Evolutionary conservation across 2,329 filamentous ascomycete species (phyloP).

Genomic region (Sphaerulina musiva): DNA sequence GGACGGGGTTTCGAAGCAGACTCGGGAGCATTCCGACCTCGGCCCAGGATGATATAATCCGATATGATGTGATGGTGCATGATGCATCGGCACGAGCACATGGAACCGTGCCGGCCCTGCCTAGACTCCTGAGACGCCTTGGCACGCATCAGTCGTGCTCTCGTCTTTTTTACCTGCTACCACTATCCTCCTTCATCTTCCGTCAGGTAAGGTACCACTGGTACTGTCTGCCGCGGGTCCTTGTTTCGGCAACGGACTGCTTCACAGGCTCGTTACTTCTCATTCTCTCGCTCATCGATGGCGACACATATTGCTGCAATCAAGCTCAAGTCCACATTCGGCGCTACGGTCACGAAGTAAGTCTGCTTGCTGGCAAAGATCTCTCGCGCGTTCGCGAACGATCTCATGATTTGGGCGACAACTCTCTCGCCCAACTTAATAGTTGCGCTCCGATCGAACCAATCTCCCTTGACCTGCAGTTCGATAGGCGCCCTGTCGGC

Average conservation of each 20-base stretch:
- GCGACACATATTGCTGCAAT: conserved; percentile 62
- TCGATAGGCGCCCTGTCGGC: conserved; percentile 40
- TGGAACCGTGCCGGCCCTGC: background rate
- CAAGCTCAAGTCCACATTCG: conserved; percentile 59
- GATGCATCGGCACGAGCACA: conserved; percentile 2
- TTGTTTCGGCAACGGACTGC: background rate
- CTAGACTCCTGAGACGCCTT: background rate
- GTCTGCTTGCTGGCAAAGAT: conserved; percentile 57
- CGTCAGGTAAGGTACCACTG: too few species aligned
- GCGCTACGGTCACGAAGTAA: conserved; percentile 58
- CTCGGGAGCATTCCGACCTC: background rate
- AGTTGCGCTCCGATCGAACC: conserved; percentile 51
- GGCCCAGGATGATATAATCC: background rate
- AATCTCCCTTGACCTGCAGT: conserved; percentile 56
- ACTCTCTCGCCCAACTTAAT: conserved; percentile 49
- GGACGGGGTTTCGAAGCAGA: background rate
- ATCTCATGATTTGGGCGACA: conserved; percentile 55
- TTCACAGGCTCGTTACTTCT: conserved; percentile 22
- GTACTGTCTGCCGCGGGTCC: too few species aligned
- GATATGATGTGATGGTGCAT: too few species aligned
- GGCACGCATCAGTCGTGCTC: background rate
- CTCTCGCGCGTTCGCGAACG: conserved; percentile 52
- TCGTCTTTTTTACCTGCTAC: too few species aligned
- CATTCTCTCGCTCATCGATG: conserved; percentile 60
- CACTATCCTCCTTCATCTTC: too few species aligned